Base-by-base conservation (phyloP, 305 asterid genomes). In the Fraxinus greggii region DNA sequence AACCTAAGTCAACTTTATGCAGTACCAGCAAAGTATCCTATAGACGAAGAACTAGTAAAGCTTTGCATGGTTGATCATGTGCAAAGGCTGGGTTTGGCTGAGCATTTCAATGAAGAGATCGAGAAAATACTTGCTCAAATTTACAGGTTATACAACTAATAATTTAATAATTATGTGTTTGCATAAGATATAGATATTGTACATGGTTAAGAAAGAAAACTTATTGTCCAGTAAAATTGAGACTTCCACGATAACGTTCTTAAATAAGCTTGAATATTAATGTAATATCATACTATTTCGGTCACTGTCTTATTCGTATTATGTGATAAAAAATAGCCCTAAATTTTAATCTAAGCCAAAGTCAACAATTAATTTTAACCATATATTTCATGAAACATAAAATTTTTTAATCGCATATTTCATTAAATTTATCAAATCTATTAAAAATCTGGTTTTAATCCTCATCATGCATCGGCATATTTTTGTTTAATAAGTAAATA, bases 11-110 rank as follows among this genome's bases (percentile, higher is more conserved):
- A 28, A 26, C 9, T 67, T 0, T 4, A 67, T 75, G 82, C 88
- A 92, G 96, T 89, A 31, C 89, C 93, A 0, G 79, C 88, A 3
- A 83, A 45, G 54, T 89, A 84, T 77, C 89, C 94, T 0, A 8
- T 83, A 75, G 93, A 92, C 65, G 91, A 84, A 77, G 92, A 90
- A 51, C 81, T 90, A 15, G 70, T 81, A 70, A 83, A 86, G 56
- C 85, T 91, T 59, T 82, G 87, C 84, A 19, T 87, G 78, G 89
- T 90, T 79, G 93, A 91, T 74, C 92, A 88, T 2, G 48, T 91
- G 5, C 92, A 91, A 75, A 86, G 88, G 13, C 78, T 92, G 76
- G 97, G 97, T n/a, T 28, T 92, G 32, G 86, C 89, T 3, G 76
- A 87, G 70, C 75, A 83, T 81, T 92, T 92, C 75, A 65, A 48